A percentile compares a stretch with the other conserved stretches of the same genome.
These are phyloP conservation scores for Secale cereale DNA, from an alignment of 176 grass and related monocot species.

Conservation along the genomic window DNA sequence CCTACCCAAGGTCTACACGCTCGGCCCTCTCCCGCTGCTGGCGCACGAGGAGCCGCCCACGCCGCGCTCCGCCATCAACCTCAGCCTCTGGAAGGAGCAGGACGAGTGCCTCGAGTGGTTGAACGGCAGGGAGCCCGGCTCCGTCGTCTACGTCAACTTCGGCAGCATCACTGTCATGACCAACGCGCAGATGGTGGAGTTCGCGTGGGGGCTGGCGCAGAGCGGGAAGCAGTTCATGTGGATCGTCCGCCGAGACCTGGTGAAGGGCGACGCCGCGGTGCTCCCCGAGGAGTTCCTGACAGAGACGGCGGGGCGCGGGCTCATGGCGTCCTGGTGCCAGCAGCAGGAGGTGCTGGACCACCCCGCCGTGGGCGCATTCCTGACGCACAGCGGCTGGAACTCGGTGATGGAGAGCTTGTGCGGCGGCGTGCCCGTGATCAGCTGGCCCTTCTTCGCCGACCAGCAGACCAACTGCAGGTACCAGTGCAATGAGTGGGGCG, in stretches of 20 bases:
- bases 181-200: slow-evolving; percentile 57
- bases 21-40: slow-evolving; percentile 60
- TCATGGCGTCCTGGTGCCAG: slow-evolving; percentile 67
- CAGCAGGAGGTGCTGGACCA: slow-evolving; percentile 75
- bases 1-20: slow-evolving; percentile 44
- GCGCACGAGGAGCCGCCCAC: slow-evolving; percentile 36
- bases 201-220: slow-evolving; percentile 81
- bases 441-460: slow-evolving; percentile 89
- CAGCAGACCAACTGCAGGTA: slow-evolving; percentile 78
- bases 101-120: slow-evolving; percentile 55
- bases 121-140: slow-evolving; percentile 26
- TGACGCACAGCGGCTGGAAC: slow-evolving; percentile 84
- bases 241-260: slow-evolving; percentile 69
- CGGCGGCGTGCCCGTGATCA: slow-evolving; percentile 68
- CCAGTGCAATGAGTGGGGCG: slow-evolving; percentile 61
- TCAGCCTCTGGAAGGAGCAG: slow-evolving; percentile 77
- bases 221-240: slow-evolving; percentile 66
- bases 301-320: slow-evolving; percentile 44
- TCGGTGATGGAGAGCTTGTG: slow-evolving; percentile 66
- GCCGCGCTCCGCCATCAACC: slow-evolving; percentile 24
- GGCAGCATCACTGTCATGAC: slow-evolving; percentile 78
- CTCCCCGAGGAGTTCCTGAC: slow-evolving; percentile 55
- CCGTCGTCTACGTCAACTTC: slow-evolving; percentile 84
- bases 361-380: slow-evolving; percentile 56
- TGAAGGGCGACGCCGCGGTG: slow-evolving; percentile 52